Conservation (phyloP, 345 rosid genomes). For the Pistacia atlantica region DNA sequence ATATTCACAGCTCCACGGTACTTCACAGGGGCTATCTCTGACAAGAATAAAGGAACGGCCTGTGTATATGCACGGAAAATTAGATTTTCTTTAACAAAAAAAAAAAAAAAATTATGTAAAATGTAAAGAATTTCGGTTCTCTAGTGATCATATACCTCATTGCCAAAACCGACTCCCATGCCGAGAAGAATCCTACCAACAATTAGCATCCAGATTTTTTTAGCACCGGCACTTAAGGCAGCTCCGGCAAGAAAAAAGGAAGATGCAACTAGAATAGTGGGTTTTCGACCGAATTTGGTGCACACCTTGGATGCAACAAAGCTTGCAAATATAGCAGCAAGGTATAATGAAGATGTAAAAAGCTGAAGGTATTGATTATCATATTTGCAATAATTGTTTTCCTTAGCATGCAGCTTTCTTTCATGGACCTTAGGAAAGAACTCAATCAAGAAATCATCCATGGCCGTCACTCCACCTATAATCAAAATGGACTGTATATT, state of each 20-base stretch:
- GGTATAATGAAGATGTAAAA: constrained; percentile 54
- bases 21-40: constrained; percentile 60
- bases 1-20: constrained; percentile 67
- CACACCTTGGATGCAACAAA: constrained; percentile 43
- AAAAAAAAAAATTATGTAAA: not conserved
- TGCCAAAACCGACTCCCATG: constrained; percentile 53
- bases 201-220: constrained; percentile 34
- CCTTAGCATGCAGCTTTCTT: constrained; percentile 37
- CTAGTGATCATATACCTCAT: constrained; percentile 27
- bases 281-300: constrained; percentile 41
- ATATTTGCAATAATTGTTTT: constrained; percentile 58
- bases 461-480: constrained; percentile 56
- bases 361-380: constrained; percentile 46
- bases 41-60: constrained; percentile 69
- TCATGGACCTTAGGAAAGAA: constrained; percentile 47
- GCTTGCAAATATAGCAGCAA: constrained; percentile 46
- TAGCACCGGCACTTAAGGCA: constrained; percentile 22
- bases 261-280: constrained; percentile 45
- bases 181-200: constrained; percentile 43
- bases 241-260: constrained; percentile 37
- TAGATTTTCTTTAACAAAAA: not conserved
- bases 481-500: too few species aligned
- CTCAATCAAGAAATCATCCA: constrained; percentile 53
- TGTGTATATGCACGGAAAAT: constrained; percentile 12
- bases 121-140: not conserved